Evolutionary conservation across 139 green algal genomes (phyloP).

Genomic region (Edaphochlamys debaryana): DNA sequence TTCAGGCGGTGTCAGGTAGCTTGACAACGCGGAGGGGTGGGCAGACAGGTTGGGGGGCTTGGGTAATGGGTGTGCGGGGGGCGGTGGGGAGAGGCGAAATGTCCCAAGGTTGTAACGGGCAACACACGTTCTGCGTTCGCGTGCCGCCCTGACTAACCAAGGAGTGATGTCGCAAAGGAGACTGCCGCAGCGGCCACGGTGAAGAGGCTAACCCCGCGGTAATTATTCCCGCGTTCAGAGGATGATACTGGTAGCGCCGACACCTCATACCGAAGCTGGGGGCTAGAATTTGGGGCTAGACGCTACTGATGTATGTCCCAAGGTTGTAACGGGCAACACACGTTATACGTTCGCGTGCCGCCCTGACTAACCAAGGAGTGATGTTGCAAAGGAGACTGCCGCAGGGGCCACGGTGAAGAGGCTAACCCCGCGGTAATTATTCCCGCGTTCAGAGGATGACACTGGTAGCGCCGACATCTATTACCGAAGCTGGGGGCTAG

Average conservation of each 20-base stretch:
- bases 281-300: too few relatives aligned
- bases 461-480: too few relatives aligned
- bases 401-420: slow-evolving; percentile 8
- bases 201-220: neutral
- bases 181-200: slow-evolving; percentile 11
- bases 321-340: slow-evolving; percentile 29
- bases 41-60: neutral
- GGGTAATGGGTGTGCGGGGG: neutral
- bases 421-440: slow-evolving; percentile 34
- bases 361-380: slow-evolving; percentile 15
- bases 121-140: too few relatives aligned
- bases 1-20: neutral
- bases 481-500: too few relatives aligned
- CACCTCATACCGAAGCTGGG: too few relatives aligned
- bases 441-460: too few relatives aligned
- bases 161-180: slow-evolving; percentile 9
- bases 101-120: slow-evolving; percentile 25
- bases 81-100: neutral
- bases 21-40: neutral
- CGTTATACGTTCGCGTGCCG: too few relatives aligned
- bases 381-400: slow-evolving; percentile 53
- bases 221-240: slow-evolving; percentile 42
- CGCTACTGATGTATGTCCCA: slow-evolving; percentile 1
- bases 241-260: too few relatives aligned
- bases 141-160: slow-evolving; percentile 12